These are phyloP conservation scores for Sclerotinia spermophila DNA, from an alignment of 2,329 filamentous ascomycete species.

Conservation along the genomic window DNA sequence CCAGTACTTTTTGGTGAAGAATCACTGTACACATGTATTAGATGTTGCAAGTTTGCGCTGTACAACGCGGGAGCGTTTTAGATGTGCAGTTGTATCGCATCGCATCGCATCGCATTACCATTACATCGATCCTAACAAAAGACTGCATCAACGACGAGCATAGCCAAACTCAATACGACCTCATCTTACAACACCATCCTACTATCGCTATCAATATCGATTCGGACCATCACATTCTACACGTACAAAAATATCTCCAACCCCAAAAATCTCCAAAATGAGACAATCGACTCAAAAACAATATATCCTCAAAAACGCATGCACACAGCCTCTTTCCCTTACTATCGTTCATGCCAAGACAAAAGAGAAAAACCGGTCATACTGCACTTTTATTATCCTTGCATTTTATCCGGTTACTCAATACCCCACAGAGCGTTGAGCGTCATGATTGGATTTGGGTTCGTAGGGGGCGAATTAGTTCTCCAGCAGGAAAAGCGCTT, in stretches of 20 bases:
- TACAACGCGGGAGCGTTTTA: background rate
- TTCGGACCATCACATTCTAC: background rate
- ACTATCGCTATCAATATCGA: background rate
- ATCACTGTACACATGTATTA: background rate
- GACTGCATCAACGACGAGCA: background rate
- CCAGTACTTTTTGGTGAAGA: background rate
- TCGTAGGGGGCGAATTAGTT: background rate
- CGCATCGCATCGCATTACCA: background rate
- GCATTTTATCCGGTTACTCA: background rate
- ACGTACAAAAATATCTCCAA: background rate
- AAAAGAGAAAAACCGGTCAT: background rate
- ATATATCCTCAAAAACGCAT: conserved; percentile 7
- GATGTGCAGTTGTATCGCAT: background rate
- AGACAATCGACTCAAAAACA: background rate
- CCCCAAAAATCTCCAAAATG: background rate
- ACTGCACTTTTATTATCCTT: background rate
- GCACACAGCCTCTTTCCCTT: conserved; percentile 5
- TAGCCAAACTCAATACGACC: conserved; percentile 7
- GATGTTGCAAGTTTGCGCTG: background rate
- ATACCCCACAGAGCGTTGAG: conserved; percentile 5
- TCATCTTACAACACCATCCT: background rate
- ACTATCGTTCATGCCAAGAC: background rate
- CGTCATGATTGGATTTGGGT: background rate
- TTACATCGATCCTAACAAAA: background rate
- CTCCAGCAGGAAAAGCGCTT: background rate